phyloP scores from a whole-genome alignment of 1,284 basidiomycete species.

The Coniophora puteana region DNA sequence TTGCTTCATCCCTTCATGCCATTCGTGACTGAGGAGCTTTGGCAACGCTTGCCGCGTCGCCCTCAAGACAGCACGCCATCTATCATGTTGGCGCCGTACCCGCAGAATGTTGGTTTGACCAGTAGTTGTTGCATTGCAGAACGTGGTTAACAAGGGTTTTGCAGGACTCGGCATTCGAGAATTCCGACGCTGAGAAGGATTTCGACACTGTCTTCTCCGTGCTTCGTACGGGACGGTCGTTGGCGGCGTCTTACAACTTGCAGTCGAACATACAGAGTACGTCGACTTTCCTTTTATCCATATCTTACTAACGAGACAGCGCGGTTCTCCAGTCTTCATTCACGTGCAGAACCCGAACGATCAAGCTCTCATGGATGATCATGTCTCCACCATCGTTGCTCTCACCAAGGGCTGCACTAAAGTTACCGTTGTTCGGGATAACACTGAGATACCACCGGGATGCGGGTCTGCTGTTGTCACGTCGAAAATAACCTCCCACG shows the following conservation, averaged over 20 bases:
- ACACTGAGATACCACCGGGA: slow-evolving; percentile 76
- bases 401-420: slow-evolving; percentile 89
- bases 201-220: slow-evolving; percentile 88
- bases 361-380: slow-evolving; percentile 64
- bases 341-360: slow-evolving; percentile 67
- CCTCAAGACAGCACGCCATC: slow-evolving; percentile 80
- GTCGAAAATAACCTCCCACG: slow-evolving; percentile 71
- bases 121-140: not conserved
- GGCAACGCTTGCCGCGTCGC: slow-evolving; percentile 92
- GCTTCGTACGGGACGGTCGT: slow-evolving; percentile 78
- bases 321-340: slow-evolving; percentile 67
- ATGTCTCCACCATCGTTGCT: slow-evolving; percentile 73
- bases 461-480: slow-evolving; percentile 86
- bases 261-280: slow-evolving; percentile 83
- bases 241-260: slow-evolving; percentile 90
- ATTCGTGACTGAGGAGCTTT: slow-evolving; percentile 97
- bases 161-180: slow-evolving; percentile 64
- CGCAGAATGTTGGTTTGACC: slow-evolving; percentile 70
- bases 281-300: slow-evolving; percentile 18
- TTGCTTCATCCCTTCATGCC: slow-evolving; percentile 99
- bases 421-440: slow-evolving; percentile 55
- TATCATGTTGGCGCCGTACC: slow-evolving; percentile 89
- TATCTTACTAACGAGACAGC: slow-evolving; percentile 8
- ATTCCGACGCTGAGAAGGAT: slow-evolving; percentile 72
- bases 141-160: not conserved